Percentiles rank a stretch among this genome's conserved stretches.
These are phyloP conservation scores for Isatis lusitanica DNA, from an alignment of 441 rosid genomes.

Conservation along the genomic window DNA sequence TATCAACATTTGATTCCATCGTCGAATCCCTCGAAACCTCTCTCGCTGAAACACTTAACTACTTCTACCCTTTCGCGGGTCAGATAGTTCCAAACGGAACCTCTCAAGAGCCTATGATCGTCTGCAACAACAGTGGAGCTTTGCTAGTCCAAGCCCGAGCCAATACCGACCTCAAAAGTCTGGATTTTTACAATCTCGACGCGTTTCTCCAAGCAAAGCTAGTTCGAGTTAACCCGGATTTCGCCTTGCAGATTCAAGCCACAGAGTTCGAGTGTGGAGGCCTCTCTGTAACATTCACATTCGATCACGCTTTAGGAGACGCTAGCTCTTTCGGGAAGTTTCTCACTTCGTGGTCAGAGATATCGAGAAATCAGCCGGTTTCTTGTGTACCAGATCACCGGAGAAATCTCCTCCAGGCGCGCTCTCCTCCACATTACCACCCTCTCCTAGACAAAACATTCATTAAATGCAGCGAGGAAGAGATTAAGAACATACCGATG, in stretches of 20 bases:
- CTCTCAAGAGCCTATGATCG: conserved; percentile 58
- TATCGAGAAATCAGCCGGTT: conserved; percentile 51
- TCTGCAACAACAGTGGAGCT: conserved; percentile 75
- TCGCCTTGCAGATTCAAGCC: conserved; percentile 62
- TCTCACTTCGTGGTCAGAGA: conserved; percentile 67
- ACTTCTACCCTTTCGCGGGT: conserved; percentile 76
- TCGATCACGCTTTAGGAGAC: conserved; percentile 87
- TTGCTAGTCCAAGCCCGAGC: conserved; percentile 58
- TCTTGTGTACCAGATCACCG: conserved; percentile 68
- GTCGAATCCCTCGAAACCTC: conserved; percentile 48
- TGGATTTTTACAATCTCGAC: conserved; percentile 63
- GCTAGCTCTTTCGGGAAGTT: conserved; percentile 69
- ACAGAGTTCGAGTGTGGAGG: conserved; percentile 66
- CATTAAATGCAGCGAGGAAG: conserved; percentile 61
- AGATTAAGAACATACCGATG: conserved; percentile 56
- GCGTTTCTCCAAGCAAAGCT: conserved; percentile 52
- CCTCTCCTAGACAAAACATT: conserved; percentile 56
- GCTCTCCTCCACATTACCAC: conserved; percentile 56
- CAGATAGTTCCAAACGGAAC: conserved; percentile 49
- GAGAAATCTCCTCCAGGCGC: conserved; percentile 59
- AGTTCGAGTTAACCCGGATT: conserved; percentile 45
- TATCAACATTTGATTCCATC: conserved; percentile 29
- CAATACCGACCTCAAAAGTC: conserved; percentile 41
- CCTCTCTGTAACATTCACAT: conserved; percentile 66
- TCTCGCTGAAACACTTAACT: conserved; percentile 52